Percentiles rank a stretch among this genome's conserved stretches.
Evolutionary conservation across 148 eudicot species (phyloP).

Genomic region (Hydrangea macrophylla): DNA sequence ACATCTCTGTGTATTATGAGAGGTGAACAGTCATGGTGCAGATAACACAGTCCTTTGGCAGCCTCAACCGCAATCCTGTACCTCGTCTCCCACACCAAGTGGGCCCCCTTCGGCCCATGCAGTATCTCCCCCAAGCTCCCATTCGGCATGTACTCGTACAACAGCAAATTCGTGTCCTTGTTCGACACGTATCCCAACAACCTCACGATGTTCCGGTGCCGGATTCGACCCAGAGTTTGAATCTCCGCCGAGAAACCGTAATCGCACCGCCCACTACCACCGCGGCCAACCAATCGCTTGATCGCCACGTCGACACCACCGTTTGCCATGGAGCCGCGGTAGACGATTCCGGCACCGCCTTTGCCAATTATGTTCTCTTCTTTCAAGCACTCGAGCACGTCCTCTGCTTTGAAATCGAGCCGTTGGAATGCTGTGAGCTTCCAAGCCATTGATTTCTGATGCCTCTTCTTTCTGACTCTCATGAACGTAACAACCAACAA

Average conservation of each 20-base stretch:
- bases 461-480: slow-evolving; percentile 31
- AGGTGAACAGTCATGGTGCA: slow-evolving; percentile 91
- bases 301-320: slow-evolving; percentile 75
- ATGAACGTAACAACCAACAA: slow-evolving; percentile 12
- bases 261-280: slow-evolving; percentile 37
- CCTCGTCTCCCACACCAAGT: slow-evolving; percentile 86
- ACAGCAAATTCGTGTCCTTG: slow-evolving; percentile 61
- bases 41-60: slow-evolving; percentile 79
- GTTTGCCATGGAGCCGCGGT: slow-evolving; percentile 70
- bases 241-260: slow-evolving; percentile 84
- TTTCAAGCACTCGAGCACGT: slow-evolving; percentile 57
- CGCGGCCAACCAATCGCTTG: slow-evolving; percentile 47
- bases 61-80: slow-evolving; percentile 82
- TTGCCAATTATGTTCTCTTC: slow-evolving; percentile 89
- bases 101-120: slow-evolving; percentile 71
- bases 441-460: slow-evolving; percentile 54
- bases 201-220: slow-evolving; percentile 76
- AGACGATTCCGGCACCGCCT: slow-evolving; percentile 91
- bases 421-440: slow-evolving; percentile 74
- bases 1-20: slow-evolving; percentile 85
- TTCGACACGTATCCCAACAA: slow-evolving; percentile 78
- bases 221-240: slow-evolving; percentile 66
- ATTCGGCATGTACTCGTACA: slow-evolving; percentile 89
- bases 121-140: slow-evolving; percentile 94
- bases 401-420: slow-evolving; percentile 65